Evolutionary conservation across 805 yeast genomes (phyloP).

Genomic region (Vanderwaltozyma verrucispora): DNA sequence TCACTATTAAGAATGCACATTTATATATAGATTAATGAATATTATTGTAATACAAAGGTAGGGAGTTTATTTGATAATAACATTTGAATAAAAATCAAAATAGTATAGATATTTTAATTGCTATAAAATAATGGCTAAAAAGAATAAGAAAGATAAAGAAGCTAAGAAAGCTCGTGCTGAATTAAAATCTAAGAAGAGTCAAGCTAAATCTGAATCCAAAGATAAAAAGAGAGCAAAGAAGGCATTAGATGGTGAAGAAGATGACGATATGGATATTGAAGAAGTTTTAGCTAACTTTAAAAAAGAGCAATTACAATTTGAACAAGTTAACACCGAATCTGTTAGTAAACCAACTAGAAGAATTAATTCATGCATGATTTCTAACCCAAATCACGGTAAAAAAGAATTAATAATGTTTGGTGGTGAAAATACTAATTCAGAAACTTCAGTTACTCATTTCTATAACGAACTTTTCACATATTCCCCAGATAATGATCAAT

Average conservation of each 20-base stretch:
- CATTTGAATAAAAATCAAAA: too few relatives aligned
- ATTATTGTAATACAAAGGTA: too few relatives aligned
- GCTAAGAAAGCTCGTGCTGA: constrained; percentile 86
- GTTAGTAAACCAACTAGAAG: constrained; percentile 56
- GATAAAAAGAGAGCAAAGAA: constrained; percentile 62
- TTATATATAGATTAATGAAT: too few relatives aligned
- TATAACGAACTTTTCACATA: constrained; percentile 74
- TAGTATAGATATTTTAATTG: too few relatives aligned
- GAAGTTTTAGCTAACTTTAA: constrained; percentile 69
- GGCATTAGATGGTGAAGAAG: constrained; percentile 65
- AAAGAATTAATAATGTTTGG: constrained; percentile 79
- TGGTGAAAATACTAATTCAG: constrained; percentile 57
- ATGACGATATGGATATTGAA: constrained; percentile 75
- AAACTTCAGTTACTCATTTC: constrained; percentile 46
- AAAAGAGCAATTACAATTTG: constrained; percentile 67
- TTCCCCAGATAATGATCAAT: constrained; percentile 62
- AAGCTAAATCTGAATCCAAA: constrained; percentile 62
- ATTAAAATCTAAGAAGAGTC: constrained; percentile 68
- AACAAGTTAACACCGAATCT: constrained; percentile 53
- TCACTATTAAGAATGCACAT: too few relatives aligned
- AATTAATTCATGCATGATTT: constrained; percentile 62
- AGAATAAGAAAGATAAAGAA: constrained; percentile 75
- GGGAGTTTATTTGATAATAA: too few relatives aligned
- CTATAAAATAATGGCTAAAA: constrained; percentile 61
- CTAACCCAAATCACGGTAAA: constrained; percentile 65